A percentile compares a stretch with the other conserved stretches of the same genome.
phyloP scores from a whole-genome alignment of 441 rosid genomes.

The Adansonia madagascariensis region DNA sequence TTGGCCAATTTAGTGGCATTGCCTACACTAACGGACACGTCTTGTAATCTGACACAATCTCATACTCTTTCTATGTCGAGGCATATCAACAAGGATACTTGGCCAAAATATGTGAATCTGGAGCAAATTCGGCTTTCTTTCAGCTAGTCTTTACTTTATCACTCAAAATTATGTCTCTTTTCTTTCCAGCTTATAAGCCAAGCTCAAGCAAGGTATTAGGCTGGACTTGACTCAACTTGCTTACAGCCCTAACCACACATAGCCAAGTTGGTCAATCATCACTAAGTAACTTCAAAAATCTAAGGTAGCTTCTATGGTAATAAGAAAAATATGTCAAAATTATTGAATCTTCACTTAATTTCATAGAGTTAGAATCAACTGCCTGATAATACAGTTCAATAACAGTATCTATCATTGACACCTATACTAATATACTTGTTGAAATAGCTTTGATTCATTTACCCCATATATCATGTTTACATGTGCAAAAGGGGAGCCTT shows the following conservation, averaged over 20 bases:
- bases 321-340: not conserved
- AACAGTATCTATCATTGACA: not conserved
- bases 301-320: slow-evolving; percentile 7
- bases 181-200: not conserved
- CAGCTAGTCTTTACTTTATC: not conserved
- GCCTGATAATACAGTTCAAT: not conserved
- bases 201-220: not conserved
- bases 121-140: not conserved
- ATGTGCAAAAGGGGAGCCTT: not conserved
- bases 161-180: not conserved
- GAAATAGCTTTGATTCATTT: slow-evolving; percentile 8
- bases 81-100: not conserved
- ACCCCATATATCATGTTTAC: slow-evolving; percentile 13
- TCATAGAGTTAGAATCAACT: not conserved
- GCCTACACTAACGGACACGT: not conserved
- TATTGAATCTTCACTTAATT: not conserved
- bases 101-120: not conserved
- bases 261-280: not conserved
- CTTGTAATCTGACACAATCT: not conserved
- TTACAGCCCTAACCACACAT: not conserved
- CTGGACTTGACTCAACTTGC: not conserved
- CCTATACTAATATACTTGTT: not conserved
- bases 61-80: not conserved
- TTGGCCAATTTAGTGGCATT: not conserved
- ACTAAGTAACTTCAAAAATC: not conserved